phyloP scores from a whole-genome alignment of 1,284 basidiomycete genomes.

The Exobasidium rhododendri region DNA sequence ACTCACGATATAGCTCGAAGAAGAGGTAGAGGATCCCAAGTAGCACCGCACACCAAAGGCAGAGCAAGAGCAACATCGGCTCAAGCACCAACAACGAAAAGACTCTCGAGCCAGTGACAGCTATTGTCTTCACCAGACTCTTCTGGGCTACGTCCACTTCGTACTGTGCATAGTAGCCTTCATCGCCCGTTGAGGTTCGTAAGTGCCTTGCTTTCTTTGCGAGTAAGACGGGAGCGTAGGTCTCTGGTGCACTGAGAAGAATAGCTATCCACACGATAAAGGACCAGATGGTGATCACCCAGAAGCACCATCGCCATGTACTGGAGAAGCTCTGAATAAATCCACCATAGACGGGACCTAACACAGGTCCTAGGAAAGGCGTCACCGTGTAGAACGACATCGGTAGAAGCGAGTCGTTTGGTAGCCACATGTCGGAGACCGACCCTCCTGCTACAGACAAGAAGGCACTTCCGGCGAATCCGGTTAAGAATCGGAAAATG shows the following conservation, averaged over 20 bases:
- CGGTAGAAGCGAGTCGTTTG: conserved; percentile 67
- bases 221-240: conserved; percentile 67
- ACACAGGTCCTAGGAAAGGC: conserved; percentile 60
- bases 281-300: conserved; percentile 61
- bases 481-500: conserved; percentile 69
- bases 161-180: conserved; percentile 11
- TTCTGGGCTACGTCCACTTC: conserved; percentile 58
- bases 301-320: conserved; percentile 75
- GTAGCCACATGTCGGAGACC: conserved; percentile 68
- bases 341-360: conserved; percentile 57
- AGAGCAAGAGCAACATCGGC: conserved; percentile 24
- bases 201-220: conserved; percentile 60
- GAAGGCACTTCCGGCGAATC: conserved; percentile 66
- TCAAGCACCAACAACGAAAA: conserved; percentile 17
- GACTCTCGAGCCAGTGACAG: conserved; percentile 56
- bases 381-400: conserved; percentile 72
- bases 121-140: conserved; percentile 60
- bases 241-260: conserved; percentile 61
- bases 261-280: conserved; percentile 9
- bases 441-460: conserved; percentile 75
- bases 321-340: conserved; percentile 55
- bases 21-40: conserved; percentile 73
- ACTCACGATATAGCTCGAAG: conserved; percentile 65
- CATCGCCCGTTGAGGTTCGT: conserved; percentile 17
- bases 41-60: conserved; percentile 60